Base-by-base conservation (phyloP, 768 basidiomycete genomes). In the Trametes gibbosa region DNA sequence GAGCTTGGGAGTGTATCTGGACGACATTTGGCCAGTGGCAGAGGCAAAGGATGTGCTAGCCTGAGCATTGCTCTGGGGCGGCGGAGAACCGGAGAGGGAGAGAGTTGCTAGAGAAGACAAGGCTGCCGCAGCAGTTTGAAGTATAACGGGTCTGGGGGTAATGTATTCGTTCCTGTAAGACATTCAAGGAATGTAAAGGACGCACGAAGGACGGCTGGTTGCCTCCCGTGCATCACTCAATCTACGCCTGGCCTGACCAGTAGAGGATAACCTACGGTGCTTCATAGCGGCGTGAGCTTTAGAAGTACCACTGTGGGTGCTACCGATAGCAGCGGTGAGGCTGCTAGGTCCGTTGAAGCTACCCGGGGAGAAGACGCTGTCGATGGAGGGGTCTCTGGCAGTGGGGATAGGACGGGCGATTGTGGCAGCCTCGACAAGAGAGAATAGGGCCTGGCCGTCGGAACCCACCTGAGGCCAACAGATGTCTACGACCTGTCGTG, bases 181-280 rank as follows among this genome's bases (percentile, higher is more conserved):
- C 17, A 41, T 39, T 42, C 17, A 53, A 27, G 54, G 27, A 56
- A 32, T 55, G 5, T 42, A 17, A 35, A 46, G 32, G 32, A 87
- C 86, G 77, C 73, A 92, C 89, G 83, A 82, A 52, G 87, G 87
- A 50, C 90, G 79, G 56, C 77, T 78, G 50, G 87, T 86, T 43
- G 90, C 90, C 71, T 91, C 90, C 49, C 87, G 77, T 24, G 89
- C 90, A 70, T 92, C 90, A 71, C 88, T 90, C 63, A 90, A 70
- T 56, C 90, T 77, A 65, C 90, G 80, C 68, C 84, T 83, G 24
- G 82, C 77, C 72, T 88, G 84, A 19, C 89, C 86, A 12, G 84
- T 79, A 0, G 89, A 90, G 17, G 87, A 84, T 19, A 90, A 74
- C 17, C 89, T 79, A 53, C 90, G 84, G 70, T 90, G 87, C 65